Base-by-base conservation (phyloP, 208 protist species). In the Wallacemonas sp. region DNA sequence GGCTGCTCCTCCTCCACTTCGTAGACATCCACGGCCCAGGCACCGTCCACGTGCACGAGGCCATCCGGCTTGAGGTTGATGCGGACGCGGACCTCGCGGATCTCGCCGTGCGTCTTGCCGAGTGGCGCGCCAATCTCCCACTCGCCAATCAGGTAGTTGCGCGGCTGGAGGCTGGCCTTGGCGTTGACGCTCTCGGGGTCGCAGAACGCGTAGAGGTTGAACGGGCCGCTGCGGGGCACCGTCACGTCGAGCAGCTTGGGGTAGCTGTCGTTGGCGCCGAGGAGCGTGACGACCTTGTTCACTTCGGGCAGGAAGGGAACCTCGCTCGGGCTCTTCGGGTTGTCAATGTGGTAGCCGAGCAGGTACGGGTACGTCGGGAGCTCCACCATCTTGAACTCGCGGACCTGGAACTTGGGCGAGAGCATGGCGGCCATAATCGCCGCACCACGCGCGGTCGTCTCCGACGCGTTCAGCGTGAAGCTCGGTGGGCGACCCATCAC, bases 331-430 rank as follows among this genome's bases (percentile, higher is more conserved):
- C 58, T 78, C 39, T 76, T 83, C 30, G 82, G 72, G 65, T 83
- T 85, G 44, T 86, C 74, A 36, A 83, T 70, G 75, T 83, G 65
- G 70, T 92, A 93, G 63, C 81, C 90, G 63, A 97, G 78, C 34
- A 91, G 74, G 49, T 95, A 74, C 2, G 87, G 84, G 65, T 93
- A 93, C 16, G 76, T 83, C 26, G 85, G 76, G 39, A 88, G 57
- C 76, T 97, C 90, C 5, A 78, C 68, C 34, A 97, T 78, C 56
- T 81, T 76, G 70, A 95, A 96, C 64, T 95, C 80, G 32, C 86
- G 88, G 19, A 95, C 91, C 71, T 94, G 83, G 63, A 97, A 97
- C 61, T 91, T 92, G 36, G 92, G 92, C 19, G 85, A 94, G n/a
- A 96, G 80, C 68, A 95, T 90, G 16, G 91, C 94, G 39, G 87